A percentile compares a stretch with the other conserved stretches of the same genome.
Conservation (phyloP, 495 filamentous ascomycete species). For the Monascus purpureus region DNA sequence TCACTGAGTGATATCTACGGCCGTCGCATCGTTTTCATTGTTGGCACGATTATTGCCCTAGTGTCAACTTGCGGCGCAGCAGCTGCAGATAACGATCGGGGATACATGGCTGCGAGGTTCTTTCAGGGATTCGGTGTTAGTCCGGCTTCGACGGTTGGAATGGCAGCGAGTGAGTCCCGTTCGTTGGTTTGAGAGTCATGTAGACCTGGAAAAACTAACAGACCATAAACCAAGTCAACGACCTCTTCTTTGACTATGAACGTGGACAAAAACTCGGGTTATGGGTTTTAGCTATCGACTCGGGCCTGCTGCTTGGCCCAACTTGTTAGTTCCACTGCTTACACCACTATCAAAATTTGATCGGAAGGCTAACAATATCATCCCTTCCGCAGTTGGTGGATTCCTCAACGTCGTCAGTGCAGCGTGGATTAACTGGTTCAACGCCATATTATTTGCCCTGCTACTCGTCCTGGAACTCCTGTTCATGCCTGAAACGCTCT, state of each 20-base stretch:
- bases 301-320: conserved; percentile 42
- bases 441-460: conserved; percentile 39
- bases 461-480: conserved; percentile 36
- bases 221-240: conserved; percentile 18
- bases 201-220: too few species aligned
- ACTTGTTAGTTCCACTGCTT: conserved; percentile 11
- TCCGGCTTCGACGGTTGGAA: conserved; percentile 44
- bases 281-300: conserved; percentile 46
- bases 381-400: conserved; percentile 41
- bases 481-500: conserved; percentile 47
- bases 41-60: conserved; percentile 40
- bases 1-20: conserved; percentile 46
- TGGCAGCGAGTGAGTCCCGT: conserved; percentile 35
- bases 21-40: conserved; percentile 37
- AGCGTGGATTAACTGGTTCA: conserved; percentile 46
- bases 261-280: conserved; percentile 47
- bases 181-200: not conserved
- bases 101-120: conserved; percentile 47
- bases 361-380: too few species aligned
- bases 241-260: conserved; percentile 47
- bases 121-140: conserved; percentile 49
- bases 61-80: conserved; percentile 39
- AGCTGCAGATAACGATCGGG: conserved; percentile 25
- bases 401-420: conserved; percentile 37
- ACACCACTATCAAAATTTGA: too few species aligned